Conservation (phyloP, 768 basidiomycete species). For the Phlebiopsis flavidoalba region DNA sequence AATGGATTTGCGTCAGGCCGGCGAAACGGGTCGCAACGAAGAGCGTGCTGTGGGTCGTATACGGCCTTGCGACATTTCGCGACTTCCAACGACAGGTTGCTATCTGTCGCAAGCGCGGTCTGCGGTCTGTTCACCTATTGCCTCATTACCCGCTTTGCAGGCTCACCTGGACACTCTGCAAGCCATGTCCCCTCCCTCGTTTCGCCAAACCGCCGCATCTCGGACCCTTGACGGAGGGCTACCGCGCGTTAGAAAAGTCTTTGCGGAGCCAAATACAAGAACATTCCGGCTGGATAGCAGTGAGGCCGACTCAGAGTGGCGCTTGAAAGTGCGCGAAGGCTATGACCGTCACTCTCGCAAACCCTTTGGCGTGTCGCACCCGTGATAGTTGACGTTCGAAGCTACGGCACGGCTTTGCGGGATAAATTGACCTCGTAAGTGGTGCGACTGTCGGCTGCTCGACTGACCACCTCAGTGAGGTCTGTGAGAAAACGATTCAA, state of each 20-base stretch:
- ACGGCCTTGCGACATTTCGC: slow-evolving; percentile 74
- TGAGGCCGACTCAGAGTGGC: slow-evolving; percentile 55
- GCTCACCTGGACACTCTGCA: slow-evolving; percentile 59
- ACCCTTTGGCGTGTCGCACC: slow-evolving; percentile 68
- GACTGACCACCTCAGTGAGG: slow-evolving; percentile 72
- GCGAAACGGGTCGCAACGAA: slow-evolving; percentile 76
- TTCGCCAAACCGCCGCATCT: slow-evolving; percentile 66
- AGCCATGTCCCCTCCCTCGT: slow-evolving; percentile 47
- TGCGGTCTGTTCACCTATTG: slow-evolving; percentile 62
- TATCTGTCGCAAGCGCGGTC: slow-evolving; percentile 58
- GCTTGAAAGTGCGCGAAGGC: slow-evolving; percentile 51
- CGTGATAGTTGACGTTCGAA: slow-evolving; percentile 68
- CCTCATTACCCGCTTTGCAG: slow-evolving; percentile 56
- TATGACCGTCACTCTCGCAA: slow-evolving; percentile 59
- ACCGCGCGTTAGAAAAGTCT: slow-evolving; percentile 60
- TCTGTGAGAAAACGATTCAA: slow-evolving; percentile 69
- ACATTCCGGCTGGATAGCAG: slow-evolving; percentile 27
- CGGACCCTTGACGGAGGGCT: slow-evolving; percentile 51
- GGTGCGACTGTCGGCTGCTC: slow-evolving; percentile 83
- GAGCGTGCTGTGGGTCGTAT: slow-evolving; percentile 75
- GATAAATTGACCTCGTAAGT: slow-evolving; percentile 71
- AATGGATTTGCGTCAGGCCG: slow-evolving; percentile 77
- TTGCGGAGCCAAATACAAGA: slow-evolving; percentile 51
- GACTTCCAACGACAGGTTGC: slow-evolving; percentile 62
- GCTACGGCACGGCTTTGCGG: slow-evolving; percentile 62